These are phyloP conservation scores for Kluyveromyces starmeri DNA, from an alignment of 805 yeast genomes.

Conservation along the genomic window DNA sequence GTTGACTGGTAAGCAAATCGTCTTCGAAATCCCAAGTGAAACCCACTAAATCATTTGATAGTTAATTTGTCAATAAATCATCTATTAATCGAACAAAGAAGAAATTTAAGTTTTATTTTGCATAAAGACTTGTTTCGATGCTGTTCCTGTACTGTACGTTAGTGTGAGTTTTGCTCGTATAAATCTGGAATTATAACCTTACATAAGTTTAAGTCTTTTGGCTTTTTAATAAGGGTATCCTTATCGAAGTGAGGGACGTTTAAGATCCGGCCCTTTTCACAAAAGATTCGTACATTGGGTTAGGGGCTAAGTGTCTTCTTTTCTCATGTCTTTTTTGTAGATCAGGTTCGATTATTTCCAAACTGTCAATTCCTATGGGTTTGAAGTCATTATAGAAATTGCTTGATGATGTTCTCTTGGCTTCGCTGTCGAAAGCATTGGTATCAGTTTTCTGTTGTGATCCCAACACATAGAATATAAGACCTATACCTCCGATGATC, in stretches of 20 bases:
- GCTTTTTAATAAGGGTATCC: too few relatives aligned
- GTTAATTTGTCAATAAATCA: slow-evolving; percentile 6
- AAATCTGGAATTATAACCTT: background rate
- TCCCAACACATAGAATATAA: slow-evolving; percentile 9
- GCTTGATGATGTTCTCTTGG: background rate
- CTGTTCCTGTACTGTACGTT: slow-evolving; percentile 2
- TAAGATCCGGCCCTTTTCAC: slow-evolving; percentile 7
- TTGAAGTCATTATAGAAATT: background rate
- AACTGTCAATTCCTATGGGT: background rate
- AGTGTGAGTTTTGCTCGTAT: slow-evolving; percentile 5
- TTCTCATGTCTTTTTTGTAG: too few relatives aligned
- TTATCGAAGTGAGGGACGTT: too few relatives aligned
- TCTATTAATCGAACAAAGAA: slow-evolving; percentile 6
- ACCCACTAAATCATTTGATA: slow-evolving; percentile 24
- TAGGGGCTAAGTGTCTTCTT: too few relatives aligned
- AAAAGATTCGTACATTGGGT: slow-evolving; percentile 7
- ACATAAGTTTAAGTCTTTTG: too few relatives aligned
- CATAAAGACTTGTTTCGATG: slow-evolving; percentile 3
- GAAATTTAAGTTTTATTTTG: slow-evolving; percentile 6
- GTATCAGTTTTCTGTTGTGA: slow-evolving; percentile 2
- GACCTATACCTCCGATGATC: slow-evolving; percentile 16
- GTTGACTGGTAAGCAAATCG: slow-evolving; percentile 99
- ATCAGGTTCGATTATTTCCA: too few relatives aligned
- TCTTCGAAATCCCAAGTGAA: slow-evolving; percentile 77
- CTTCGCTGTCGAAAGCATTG: background rate